Evolutionary conservation across 2,329 filamentous ascomycete genomes (phyloP).

Genomic region (Byssoonygena ceratinophila): DNA sequence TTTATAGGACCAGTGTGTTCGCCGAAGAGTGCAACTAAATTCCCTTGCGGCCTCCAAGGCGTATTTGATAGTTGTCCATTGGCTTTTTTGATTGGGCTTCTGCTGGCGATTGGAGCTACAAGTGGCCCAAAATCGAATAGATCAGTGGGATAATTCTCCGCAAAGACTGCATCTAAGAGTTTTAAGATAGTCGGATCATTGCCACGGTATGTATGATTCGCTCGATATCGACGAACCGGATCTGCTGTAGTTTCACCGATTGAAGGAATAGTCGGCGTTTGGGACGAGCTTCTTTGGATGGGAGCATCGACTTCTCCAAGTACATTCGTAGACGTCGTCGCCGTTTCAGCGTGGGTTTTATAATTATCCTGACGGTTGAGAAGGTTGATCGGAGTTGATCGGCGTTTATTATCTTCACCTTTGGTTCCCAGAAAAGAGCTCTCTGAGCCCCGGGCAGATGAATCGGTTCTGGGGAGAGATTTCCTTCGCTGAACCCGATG

Average conservation of each 20-base stretch:
- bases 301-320: slow-evolving; percentile 54
- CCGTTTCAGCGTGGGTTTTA: slow-evolving; percentile 55
- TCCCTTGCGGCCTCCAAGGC: slow-evolving; percentile 74
- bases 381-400: slow-evolving; percentile 50
- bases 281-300: slow-evolving; percentile 30
- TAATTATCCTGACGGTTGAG: slow-evolving; percentile 47
- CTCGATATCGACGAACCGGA: slow-evolving; percentile 41
- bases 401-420: slow-evolving; percentile 27
- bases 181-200: slow-evolving; percentile 55
- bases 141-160: slow-evolving; percentile 51
- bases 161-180: slow-evolving; percentile 74
- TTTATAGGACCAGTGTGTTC: slow-evolving; percentile 79
- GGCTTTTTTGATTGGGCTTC: slow-evolving; percentile 44
- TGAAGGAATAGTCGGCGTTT: slow-evolving; percentile 26
- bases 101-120: slow-evolving; percentile 55
- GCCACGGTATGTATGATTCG: slow-evolving; percentile 74
- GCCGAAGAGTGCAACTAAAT: slow-evolving; percentile 74
- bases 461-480: slow-evolving; percentile 20
- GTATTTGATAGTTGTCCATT: slow-evolving; percentile 46
- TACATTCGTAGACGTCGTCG: slow-evolving; percentile 53
- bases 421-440: slow-evolving; percentile 20
- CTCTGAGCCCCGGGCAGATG: slow-evolving; percentile 21
- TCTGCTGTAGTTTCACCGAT: slow-evolving; percentile 19
- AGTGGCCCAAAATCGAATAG: slow-evolving; percentile 63
- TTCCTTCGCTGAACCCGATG: slow-evolving; percentile 22